A percentile compares a stretch with the other conserved stretches of the same genome.
Evolutionary conservation across 202 grass and related monocot species (phyloP).

Genomic region (Schoenoplectus triqueter): DNA sequence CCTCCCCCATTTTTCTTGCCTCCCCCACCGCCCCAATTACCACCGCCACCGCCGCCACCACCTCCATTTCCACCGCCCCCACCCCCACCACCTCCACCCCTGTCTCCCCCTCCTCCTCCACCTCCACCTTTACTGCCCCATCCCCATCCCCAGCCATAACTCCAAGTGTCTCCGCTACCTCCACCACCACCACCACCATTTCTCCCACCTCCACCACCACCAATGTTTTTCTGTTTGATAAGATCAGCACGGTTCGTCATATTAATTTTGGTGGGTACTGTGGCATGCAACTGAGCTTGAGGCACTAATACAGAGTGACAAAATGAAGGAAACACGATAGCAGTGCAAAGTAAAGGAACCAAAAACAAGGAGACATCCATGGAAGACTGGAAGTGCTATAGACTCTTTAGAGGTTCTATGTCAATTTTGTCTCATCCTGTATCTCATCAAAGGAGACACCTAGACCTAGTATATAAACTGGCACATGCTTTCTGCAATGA

Average conservation of each 20-base stretch:
- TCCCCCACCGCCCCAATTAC: not conserved
- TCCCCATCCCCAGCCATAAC: conserved; percentile 38
- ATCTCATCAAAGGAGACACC: not conserved
- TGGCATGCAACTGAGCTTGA: not conserved
- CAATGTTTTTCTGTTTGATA: not conserved
- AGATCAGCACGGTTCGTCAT: not conserved
- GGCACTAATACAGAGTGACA: conserved; percentile 22
- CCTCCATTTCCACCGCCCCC: no score
- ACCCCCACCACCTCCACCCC: not conserved
- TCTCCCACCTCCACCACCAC: not conserved
- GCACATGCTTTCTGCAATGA: conserved; percentile 44
- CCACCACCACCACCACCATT: conserved; percentile 25
- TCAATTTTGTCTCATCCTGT: conserved; percentile 38
- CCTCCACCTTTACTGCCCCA: conserved; percentile 24
- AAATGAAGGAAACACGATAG: not conserved
- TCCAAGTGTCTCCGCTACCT: not conserved
- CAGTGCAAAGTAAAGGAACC: conserved; percentile 18
- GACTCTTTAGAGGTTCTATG: not conserved
- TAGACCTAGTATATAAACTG: not conserved
- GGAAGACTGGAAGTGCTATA: not conserved
- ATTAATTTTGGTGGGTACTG: not conserved
- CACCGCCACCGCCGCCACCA: conserved; percentile 21
- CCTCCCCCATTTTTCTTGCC: conserved; percentile 36
- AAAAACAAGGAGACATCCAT: conserved; percentile 25
- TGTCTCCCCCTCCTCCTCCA: not conserved